Percentiles rank a stretch among this genome's conserved stretches.
Conservation (phyloP, 805 yeast genomes). For the Myxozyma kluyveri region DNA sequence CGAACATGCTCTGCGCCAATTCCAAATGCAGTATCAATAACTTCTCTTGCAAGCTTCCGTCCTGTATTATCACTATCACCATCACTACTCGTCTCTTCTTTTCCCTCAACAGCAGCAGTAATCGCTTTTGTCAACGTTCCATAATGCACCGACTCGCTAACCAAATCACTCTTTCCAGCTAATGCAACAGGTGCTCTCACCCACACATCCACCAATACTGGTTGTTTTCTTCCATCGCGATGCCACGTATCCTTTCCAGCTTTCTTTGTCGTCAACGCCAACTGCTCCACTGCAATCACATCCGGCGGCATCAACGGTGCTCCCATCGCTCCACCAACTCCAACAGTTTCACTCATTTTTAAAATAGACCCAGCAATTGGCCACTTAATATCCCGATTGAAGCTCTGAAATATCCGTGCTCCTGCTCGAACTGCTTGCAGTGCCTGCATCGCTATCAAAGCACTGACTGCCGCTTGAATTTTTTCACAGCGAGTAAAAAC, state of each 20-base stretch:
- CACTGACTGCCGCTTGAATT: too few species aligned
- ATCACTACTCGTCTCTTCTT: constrained; percentile 39
- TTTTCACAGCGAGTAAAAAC: too few species aligned
- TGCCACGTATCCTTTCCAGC: constrained; percentile 28
- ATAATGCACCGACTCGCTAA: constrained; percentile 79
- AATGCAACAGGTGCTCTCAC: constrained; percentile 64
- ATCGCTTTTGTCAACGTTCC: constrained; percentile 75
- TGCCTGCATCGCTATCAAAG: too few species aligned
- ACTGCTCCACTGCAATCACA: constrained; percentile 10
- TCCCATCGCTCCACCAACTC: too few species aligned
- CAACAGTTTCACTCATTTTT: too few species aligned
- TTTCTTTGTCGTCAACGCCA: constrained; percentile 57
- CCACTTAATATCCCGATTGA: too few species aligned
- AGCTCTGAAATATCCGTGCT: too few species aligned
- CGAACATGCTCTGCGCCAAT: constrained; percentile 50
- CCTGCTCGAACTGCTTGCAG: too few species aligned
- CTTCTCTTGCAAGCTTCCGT: constrained; percentile 46
- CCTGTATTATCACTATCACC: constrained; percentile 26
- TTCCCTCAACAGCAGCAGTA: constrained; percentile 48
- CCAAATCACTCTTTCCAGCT: constrained; percentile 80
- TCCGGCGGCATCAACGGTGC: constrained; percentile 26
- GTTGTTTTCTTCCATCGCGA: constrained; percentile 50
- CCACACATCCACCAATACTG: constrained; percentile 56
- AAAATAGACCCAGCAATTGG: too few species aligned
- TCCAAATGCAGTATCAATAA: constrained; percentile 47